Evolutionary conservation across 2,329 filamentous ascomycete species (phyloP).

Genomic region (Hypoxylon sp.): DNA sequence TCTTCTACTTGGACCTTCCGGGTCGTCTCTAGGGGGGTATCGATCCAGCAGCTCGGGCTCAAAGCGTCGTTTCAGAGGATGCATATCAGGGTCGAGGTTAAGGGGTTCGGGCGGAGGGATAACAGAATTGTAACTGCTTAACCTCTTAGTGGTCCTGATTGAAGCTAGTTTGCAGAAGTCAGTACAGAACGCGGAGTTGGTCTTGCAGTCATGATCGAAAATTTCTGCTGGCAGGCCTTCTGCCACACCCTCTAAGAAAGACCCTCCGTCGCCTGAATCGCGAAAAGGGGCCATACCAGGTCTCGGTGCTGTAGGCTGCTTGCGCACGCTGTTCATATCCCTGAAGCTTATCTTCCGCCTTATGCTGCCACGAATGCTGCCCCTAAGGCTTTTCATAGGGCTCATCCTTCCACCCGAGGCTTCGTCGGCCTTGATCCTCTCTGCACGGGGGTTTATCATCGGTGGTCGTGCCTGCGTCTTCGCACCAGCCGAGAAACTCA

Average conservation of each 20-base stretch:
- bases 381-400: constrained; percentile 68
- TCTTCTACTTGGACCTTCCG: constrained; percentile 82
- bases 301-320: constrained; percentile 81
- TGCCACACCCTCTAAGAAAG: constrained; percentile 38
- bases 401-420: constrained; percentile 63
- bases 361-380: constrained; percentile 83
- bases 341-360: constrained; percentile 90
- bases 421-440: constrained; percentile 84
- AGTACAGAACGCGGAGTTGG: constrained; percentile 46
- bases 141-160: constrained; percentile 82
- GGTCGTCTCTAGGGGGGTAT: constrained; percentile 86
- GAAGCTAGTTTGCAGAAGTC: constrained; percentile 60
- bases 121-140: constrained; percentile 98
- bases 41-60: constrained; percentile 96
- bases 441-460: constrained; percentile 82
- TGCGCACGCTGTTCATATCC: constrained; percentile 95
- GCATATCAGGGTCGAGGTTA: constrained; percentile 90
- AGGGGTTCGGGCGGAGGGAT: constrained; percentile 94
- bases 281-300: constrained; percentile 69
- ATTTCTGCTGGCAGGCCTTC: constrained; percentile 40
- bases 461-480: constrained; percentile 76
- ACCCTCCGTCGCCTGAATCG: constrained; percentile 30
- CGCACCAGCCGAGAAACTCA: constrained; percentile 87
- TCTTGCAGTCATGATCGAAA: constrained; percentile 44
- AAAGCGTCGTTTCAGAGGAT: constrained; percentile 91